phyloP scores from a whole-genome alignment of 1,284 basidiomycete genomes.

The Leccinum griseonigrum region DNA sequence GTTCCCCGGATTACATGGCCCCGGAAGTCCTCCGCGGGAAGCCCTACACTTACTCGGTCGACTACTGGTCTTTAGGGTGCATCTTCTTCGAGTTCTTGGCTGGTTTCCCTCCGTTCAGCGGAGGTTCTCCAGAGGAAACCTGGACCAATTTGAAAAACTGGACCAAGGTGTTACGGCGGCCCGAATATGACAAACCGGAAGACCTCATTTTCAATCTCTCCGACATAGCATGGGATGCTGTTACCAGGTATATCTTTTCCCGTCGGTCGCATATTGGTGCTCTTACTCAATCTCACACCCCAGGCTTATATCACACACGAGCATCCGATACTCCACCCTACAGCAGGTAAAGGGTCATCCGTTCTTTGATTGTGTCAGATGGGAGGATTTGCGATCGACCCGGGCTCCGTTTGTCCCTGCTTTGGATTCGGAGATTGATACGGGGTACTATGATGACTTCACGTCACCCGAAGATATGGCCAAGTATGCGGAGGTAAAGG shows the following conservation, averaged over 20 bases:
- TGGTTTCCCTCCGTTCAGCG: conserved; percentile 97
- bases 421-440: conserved; percentile 93
- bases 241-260: conserved; percentile 64
- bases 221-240: conserved; percentile 95
- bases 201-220: conserved; percentile 97
- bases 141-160: conserved; percentile 99
- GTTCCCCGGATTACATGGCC: conserved; percentile 97
- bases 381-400: conserved; percentile 75
- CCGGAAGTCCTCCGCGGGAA: conserved; percentile 93
- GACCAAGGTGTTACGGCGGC: conserved; percentile 86
- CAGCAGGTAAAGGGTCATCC: conserved; percentile 75
- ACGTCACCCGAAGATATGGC: conserved; percentile 93
- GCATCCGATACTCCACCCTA: conserved; percentile 75
- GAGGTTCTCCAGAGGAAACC: conserved; percentile 94
- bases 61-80: conserved; percentile 98
- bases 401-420: conserved; percentile 96
- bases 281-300: conserved; percentile 6
- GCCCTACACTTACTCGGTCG: conserved; percentile 93
- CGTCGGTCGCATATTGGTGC: neutral
- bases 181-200: conserved; percentile 94
- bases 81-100: conserved; percentile 98
- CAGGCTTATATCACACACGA: conserved; percentile 76
- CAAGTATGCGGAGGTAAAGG: conserved; percentile 96
- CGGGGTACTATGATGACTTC: conserved; percentile 99
- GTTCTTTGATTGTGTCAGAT: conserved; percentile 80